Evolutionary conservation across 2,329 filamentous ascomycete genomes (phyloP).

Genomic region (Cladophialophora chaetospira): DNA sequence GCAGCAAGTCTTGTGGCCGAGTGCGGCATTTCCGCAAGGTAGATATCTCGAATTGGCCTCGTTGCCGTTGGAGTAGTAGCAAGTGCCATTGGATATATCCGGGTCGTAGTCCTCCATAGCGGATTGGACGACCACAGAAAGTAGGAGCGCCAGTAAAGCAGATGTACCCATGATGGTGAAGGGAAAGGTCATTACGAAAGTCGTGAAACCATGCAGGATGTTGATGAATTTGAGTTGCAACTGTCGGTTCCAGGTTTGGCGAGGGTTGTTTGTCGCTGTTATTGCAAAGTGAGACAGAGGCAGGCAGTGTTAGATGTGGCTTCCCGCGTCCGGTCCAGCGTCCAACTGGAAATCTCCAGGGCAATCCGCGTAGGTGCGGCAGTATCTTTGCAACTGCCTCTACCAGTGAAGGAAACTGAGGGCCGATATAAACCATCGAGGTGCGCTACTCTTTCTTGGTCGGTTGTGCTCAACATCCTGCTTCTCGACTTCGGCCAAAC

Average conservation of each 20-base stretch:
- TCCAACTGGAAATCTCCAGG: not conserved
- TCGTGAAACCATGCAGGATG: conserved; percentile 14
- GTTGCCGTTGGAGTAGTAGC: conserved; percentile 26
- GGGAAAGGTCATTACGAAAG: not conserved
- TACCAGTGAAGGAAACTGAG: no score
- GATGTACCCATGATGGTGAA: not conserved
- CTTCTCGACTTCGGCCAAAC: no score
- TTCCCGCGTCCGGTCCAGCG: not conserved
- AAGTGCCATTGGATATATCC: conserved; percentile 32
- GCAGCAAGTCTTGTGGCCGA: conserved; percentile 32
- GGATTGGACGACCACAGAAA: conserved; percentile 3
- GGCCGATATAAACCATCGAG: no score
- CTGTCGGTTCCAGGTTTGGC: not conserved
- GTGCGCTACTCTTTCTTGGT: no score
- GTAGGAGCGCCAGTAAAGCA: not conserved
- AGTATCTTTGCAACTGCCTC: no score
- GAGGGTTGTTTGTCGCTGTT: conserved; percentile 3
- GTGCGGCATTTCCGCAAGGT: conserved; percentile 32
- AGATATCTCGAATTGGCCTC: conserved; percentile 28
- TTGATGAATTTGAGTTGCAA: not conserved
- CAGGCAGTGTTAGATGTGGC: conserved; percentile 11
- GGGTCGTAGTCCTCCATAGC: conserved; percentile 25
- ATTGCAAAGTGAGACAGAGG: conserved; percentile 2
- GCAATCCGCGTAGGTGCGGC: not conserved
- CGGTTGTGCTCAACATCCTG: no score